phyloP scores from a whole-genome alignment of 805 yeast species.

The Pichia nanzhaoensis region DNA sequence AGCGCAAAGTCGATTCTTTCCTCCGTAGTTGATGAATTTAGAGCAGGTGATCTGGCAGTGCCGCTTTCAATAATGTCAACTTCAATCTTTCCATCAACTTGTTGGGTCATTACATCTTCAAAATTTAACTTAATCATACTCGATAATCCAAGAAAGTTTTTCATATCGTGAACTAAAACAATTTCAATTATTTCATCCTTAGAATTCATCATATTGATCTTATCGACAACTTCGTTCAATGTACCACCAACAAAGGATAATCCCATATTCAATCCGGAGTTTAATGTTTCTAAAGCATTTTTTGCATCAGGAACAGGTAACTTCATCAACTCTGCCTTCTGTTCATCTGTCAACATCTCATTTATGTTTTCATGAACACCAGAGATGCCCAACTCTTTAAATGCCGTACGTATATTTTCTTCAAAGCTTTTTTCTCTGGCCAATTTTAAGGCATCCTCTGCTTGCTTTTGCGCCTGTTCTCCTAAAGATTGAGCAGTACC shows the following conservation, averaged over 20 bases:
- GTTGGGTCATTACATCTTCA: conserved; percentile 53
- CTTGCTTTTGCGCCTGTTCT: conserved; percentile 39
- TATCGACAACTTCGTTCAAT: conserved; percentile 33
- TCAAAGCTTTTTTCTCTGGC: conserved; percentile 36
- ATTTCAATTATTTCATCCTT: conserved; percentile 52
- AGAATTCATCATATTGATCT: conserved; percentile 22
- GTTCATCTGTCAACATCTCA: conserved; percentile 28
- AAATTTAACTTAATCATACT: conserved; percentile 48
- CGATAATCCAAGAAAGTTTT: conserved; percentile 34
- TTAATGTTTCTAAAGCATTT: conserved; percentile 33
- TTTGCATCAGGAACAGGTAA: conserved; percentile 28
- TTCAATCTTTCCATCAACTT: conserved; percentile 72
- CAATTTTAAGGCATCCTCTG: conserved; percentile 45
- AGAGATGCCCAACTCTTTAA: conserved; percentile 36
- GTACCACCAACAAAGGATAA: conserved; percentile 25
- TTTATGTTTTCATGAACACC: conserved; percentile 31
- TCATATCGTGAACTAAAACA: conserved; percentile 62
- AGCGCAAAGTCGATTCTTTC: conserved; percentile 47
- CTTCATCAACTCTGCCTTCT: conserved; percentile 18
- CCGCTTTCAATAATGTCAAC: conserved; percentile 51
- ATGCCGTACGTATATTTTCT: conserved; percentile 31
- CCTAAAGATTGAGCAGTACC: conserved; percentile 43
- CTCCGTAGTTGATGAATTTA: conserved; percentile 16
- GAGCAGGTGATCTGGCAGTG: conserved; percentile 21
- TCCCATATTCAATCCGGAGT: conserved; percentile 26